Base-by-base conservation (phyloP, 2,329 filamentous ascomycete genomes). In the Neurospora sp. region DNA sequence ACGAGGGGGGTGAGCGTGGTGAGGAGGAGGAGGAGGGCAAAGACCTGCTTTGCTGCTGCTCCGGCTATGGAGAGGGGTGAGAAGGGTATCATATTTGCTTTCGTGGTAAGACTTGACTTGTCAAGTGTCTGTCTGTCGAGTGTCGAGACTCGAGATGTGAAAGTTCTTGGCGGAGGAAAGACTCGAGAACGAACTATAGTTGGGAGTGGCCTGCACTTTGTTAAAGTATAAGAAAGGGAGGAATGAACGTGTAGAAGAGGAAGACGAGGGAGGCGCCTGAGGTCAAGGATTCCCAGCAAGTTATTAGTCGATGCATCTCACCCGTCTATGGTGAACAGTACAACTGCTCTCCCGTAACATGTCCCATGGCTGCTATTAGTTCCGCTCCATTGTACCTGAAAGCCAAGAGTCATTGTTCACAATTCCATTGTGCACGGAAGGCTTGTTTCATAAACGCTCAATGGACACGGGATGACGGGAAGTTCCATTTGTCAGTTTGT, bases 1-100 rank as follows among this genome's bases (percentile, higher is more conserved):
- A 69, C 67, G 6, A 57, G 17, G 71, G 70, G 52, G 28, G 69
- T 19, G 37, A 72, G 28, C 40, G 69, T 46, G 65, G 68, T 68
- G n/a, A 71, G 46, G 66, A 57, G 12, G 23, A 62, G 4, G 3
- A 62, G 23, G 52, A 3, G 6, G 12, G 12, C 23, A 33, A 8
- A 62, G 12, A 33, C 52, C 23, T 1, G 52, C 52, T 33, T 62
- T 17, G 23, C 12, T 62, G 52, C n/a, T n/a, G n/a, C n/a, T n/a
- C n/a, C n/a, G n/a, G n/a, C n/a, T n/a, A n/a, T n/a, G n/a, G n/a
- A n/a, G n/a, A n/a, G n/a, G n/a, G n/a, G n/a, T n/a, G 41, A 19
- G 41, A 23, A 28, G 43, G 23, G 1, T 1, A 62, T 62, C 23
- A 62, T 62, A 6, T 15, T 33, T 57, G 23, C 19, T 57, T 1